A percentile compares a stretch with the other conserved stretches of the same genome.
Evolutionary conservation across 1,284 basidiomycete species (phyloP).

Genomic region (Violaceomyces palustris): DNA sequence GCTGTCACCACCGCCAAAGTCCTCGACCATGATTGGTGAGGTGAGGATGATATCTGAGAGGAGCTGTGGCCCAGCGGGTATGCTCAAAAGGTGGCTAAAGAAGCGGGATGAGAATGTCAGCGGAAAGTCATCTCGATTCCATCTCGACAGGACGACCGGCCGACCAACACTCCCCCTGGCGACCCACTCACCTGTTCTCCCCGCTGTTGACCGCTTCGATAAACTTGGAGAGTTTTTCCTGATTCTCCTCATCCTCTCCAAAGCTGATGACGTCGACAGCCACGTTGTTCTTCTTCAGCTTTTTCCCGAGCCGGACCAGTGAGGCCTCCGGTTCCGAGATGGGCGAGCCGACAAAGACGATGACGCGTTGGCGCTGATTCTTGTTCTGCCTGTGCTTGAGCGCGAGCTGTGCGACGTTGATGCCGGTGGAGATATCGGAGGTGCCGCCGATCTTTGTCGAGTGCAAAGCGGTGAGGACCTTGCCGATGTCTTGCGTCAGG

Average conservation of each 20-base stretch:
- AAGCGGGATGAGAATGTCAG: neutral
- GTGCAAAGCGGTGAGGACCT: constrained; percentile 78
- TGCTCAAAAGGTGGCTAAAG: constrained; percentile 66
- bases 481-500: constrained; percentile 88
- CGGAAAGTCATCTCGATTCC: no score
- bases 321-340: constrained; percentile 36
- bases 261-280: constrained; percentile 85
- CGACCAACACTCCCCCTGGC: no score
- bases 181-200: constrained; percentile 69
- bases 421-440: constrained; percentile 79
- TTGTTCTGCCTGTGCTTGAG: constrained; percentile 98
- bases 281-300: constrained; percentile 98
- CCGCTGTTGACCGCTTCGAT: constrained; percentile 70
- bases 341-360: constrained; percentile 89
- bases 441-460: constrained; percentile 68
- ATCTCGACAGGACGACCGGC: no score
- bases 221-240: constrained; percentile 66
- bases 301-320: constrained; percentile 77
- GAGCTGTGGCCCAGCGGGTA: constrained; percentile 69
- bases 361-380: constrained; percentile 88
- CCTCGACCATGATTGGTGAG: constrained; percentile 78
- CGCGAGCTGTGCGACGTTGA: constrained; percentile 82
- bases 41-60: constrained; percentile 77
- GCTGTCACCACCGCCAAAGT: constrained; percentile 57
- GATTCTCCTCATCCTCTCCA: constrained; percentile 58